Conservation (phyloP, 139 green algal genomes). For the Tetradesmus lagerheimii region DNA sequence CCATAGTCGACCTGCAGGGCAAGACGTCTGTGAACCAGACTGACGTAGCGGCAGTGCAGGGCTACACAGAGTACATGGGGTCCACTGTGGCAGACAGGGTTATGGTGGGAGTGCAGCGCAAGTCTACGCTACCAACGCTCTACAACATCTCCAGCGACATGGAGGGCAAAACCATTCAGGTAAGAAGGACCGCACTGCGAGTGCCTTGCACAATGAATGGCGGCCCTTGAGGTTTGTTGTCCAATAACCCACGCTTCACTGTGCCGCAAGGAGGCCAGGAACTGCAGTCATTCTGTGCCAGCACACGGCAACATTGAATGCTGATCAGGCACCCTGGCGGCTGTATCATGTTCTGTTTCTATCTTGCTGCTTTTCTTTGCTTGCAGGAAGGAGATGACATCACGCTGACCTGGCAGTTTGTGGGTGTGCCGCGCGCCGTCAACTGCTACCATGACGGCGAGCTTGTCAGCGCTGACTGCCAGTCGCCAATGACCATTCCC, state of each 20-base stretch:
- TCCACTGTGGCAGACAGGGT: not conserved
- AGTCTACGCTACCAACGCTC: not conserved
- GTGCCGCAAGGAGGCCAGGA: no score
- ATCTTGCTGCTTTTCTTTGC: not conserved
- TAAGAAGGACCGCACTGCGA: not conserved
- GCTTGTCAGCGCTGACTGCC: not conserved
- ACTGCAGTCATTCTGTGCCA: no score
- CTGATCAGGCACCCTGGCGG: no score
- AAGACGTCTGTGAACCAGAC: not conserved
- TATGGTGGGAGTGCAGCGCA: not conserved
- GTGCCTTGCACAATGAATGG: not conserved
- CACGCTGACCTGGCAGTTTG: not conserved
- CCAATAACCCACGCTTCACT: no score
- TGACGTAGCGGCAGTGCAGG: not conserved
- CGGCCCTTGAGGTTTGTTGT: no score
- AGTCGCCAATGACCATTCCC: not conserved
- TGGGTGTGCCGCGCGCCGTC: not conserved
- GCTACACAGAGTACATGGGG: slow-evolving; percentile 36
- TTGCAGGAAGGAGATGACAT: not conserved
- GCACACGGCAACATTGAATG: no score
- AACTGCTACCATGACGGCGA: not conserved
- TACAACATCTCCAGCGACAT: not conserved
- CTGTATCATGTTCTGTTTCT: no score
- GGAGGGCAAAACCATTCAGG: not conserved
- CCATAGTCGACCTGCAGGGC: slow-evolving; percentile 33